Base-by-base conservation (phyloP, 176 grass and related monocot species). In the Melocanna baccifera region DNA sequence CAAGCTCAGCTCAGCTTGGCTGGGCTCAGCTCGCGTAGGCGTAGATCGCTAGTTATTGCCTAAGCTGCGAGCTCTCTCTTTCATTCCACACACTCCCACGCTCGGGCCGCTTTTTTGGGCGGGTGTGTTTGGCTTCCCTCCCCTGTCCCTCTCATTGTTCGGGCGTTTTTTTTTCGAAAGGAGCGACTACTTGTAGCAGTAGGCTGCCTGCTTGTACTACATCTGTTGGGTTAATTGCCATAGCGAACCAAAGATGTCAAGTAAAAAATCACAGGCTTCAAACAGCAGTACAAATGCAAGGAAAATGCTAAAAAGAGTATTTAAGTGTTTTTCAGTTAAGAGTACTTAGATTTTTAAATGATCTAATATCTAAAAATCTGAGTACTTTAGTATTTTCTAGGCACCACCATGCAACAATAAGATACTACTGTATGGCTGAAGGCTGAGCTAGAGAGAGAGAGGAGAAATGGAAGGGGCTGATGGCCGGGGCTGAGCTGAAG, bases 121-220 rank as follows among this genome's bases (percentile, higher is more conserved):
- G 71, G 40, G 47, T 45, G 69, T 42, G 77, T 67, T 32, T 5
- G 67, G 67, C 87, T 79, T 64, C 45, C 23, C 62, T 52, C 45
- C 6, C 26, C 66, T 55, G 61, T 45, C 67, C 79, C 80, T 87
- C 80, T 83, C 75, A 84, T 81, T 69, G 69, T 67, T 80, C 18
- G 81, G 87, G 72, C 51, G 50, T 78, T 34, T 70, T 42, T 62
- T 22, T 70, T 50, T 51, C 28, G 65, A 72, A 29, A 56, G 76
- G 12, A 32, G 30, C 20, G 32, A 52, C 8, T 2, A 51, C 3
- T 8, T 20, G 30, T 45, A 40, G n/a, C 64, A 41, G 65, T 15
- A 15, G 55, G 34, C 34, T 29, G 20, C 1, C 12, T n/a, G 4
- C 40, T 18, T 9, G 53, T 73, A 62, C 45, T 26, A 47, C 67